Conservation (phyloP, 192 early-diverging fungal species). For the Phycomyces blakesleeanus region DNA sequence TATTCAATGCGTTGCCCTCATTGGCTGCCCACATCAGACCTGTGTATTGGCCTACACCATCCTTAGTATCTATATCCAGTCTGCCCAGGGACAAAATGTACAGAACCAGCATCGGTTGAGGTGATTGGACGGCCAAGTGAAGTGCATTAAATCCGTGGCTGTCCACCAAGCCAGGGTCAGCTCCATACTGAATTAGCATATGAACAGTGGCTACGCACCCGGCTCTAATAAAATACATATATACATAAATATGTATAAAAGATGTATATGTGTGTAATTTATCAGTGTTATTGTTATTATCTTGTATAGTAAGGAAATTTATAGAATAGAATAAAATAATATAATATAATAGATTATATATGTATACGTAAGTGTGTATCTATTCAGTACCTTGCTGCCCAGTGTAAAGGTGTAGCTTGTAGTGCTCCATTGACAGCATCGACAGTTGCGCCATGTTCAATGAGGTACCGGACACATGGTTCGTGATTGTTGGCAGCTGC, state of each 20-base stretch:
- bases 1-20: conserved; percentile 68
- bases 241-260: no score
- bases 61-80: conserved; percentile 69
- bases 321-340: no score
- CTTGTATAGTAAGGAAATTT: no score
- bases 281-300: no score
- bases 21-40: conserved; percentile 96
- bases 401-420: conserved; percentile 87
- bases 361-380: no score
- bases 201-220: conserved; percentile 72
- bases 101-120: conserved; percentile 68
- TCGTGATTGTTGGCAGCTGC: conserved; percentile 77
- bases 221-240: conserved; percentile 51
- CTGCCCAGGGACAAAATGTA: conserved; percentile 64
- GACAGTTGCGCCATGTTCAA: conserved; percentile 74
- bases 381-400: conserved; percentile 86
- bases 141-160: conserved; percentile 86
- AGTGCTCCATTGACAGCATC: conserved; percentile 75
- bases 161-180: conserved; percentile 67
- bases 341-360: no score
- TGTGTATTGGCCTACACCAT: conserved; percentile 77
- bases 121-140: conserved; percentile 89
- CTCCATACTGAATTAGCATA: conserved; percentile 70
- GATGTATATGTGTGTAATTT: no score
- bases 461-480: conserved; percentile 65